A percentile compares a stretch with the other conserved stretches of the same genome.
These are phyloP conservation scores for Nothophoma quercina DNA, from an alignment of 2,329 filamentous ascomycete genomes.

Conservation along the genomic window DNA sequence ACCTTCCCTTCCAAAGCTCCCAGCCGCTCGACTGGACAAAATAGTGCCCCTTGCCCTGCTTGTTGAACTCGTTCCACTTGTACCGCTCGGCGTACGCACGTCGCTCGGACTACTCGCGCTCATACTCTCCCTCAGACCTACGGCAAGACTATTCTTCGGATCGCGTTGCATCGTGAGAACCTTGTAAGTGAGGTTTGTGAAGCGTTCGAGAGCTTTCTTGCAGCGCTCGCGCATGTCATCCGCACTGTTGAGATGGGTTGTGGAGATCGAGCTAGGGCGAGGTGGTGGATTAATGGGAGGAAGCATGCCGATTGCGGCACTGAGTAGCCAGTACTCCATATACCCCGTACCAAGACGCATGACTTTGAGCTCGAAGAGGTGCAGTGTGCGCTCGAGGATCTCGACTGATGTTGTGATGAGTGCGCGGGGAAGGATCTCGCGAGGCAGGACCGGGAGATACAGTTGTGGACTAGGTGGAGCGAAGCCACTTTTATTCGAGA, in stretches of 20 bases:
- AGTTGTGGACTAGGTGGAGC: slow-evolving; percentile 10
- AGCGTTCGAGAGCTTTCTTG: slow-evolving; percentile 36
- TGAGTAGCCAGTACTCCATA: slow-evolving; percentile 47
- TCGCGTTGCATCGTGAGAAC: slow-evolving; percentile 44
- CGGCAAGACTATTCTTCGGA: slow-evolving; percentile 29
- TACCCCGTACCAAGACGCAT: slow-evolving; percentile 47
- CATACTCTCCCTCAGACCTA: slow-evolving; percentile 30
- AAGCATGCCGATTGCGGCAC: slow-evolving; percentile 41
- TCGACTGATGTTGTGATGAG: slow-evolving; percentile 37
- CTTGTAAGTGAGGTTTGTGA: slow-evolving; percentile 37
- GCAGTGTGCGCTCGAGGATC: slow-evolving; percentile 39
- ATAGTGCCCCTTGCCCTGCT: slow-evolving; percentile 6
- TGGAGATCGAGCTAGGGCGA: slow-evolving; percentile 24
- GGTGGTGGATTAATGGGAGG: slow-evolving; percentile 26
- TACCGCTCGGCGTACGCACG: slow-evolving; percentile 3
- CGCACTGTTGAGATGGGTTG: slow-evolving; percentile 13
- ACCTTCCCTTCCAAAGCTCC: slow-evolving; percentile 3
- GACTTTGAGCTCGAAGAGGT: slow-evolving; percentile 44
- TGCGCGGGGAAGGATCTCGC: slow-evolving; percentile 36
- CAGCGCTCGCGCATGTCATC: slow-evolving; percentile 34
- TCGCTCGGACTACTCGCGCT: slow-evolving; percentile 8
- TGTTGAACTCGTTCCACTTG: not conserved
- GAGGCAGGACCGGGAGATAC: slow-evolving; percentile 31
- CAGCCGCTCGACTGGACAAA: slow-evolving; percentile 18
- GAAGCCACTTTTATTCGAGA: slow-evolving; percentile 10